phyloP scores from a whole-genome alignment of 495 filamentous ascomycete species.

The Penicillium fimorum region DNA sequence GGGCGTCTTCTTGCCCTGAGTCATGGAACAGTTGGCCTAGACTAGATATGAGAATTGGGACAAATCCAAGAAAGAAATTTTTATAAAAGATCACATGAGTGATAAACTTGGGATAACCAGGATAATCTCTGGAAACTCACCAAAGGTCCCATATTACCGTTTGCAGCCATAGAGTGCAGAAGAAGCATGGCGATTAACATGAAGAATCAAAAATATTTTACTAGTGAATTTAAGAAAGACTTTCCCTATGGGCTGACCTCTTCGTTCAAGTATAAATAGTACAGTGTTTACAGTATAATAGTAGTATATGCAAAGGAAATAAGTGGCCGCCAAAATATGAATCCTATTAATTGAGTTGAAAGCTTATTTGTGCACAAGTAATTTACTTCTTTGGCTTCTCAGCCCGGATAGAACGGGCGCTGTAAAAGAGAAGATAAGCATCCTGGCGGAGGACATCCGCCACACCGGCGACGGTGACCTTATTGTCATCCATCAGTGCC shows the following conservation, averaged over 20 bases:
- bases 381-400: constrained; percentile 6
- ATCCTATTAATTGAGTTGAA: background rate
- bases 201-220: background rate
- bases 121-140: too few relatives aligned
- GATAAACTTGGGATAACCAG: too few relatives aligned
- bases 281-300: background rate
- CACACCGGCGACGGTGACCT: constrained; percentile 74
- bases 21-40: too few relatives aligned
- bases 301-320: background rate
- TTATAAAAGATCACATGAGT: too few relatives aligned
- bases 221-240: background rate
- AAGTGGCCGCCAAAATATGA: background rate
- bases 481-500: constrained; percentile 90
- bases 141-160: too few relatives aligned
- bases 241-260: background rate
- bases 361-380: background rate
- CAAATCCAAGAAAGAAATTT: too few relatives aligned
- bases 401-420: constrained; percentile 57
- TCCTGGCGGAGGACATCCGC: constrained; percentile 76
- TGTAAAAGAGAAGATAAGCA: constrained; percentile 88
- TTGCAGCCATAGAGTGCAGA: too few relatives aligned
- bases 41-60: too few relatives aligned
- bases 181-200: too few relatives aligned
- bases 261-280: background rate
- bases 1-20: too few relatives aligned